A percentile compares a stretch with the other conserved stretches of the same genome.
These are phyloP conservation scores for Dendrobium catenatum DNA, from an alignment of 106 monocot species.

Conservation along the genomic window DNA sequence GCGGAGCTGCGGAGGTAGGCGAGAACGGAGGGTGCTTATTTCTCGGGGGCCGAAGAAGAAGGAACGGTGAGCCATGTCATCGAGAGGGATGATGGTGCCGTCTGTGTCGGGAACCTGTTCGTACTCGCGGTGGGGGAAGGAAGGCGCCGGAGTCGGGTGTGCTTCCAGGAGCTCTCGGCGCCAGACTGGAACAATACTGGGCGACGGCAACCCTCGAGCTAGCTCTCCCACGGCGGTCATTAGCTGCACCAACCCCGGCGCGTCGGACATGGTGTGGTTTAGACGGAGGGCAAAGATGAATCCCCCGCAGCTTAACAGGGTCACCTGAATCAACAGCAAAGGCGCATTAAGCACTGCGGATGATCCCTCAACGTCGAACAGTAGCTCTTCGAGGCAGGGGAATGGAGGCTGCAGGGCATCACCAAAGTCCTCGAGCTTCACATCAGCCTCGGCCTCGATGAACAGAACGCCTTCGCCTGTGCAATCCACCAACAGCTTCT, in stretches of 20 bases:
- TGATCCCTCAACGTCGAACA: constrained; percentile 38
- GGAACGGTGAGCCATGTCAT: constrained; percentile 16
- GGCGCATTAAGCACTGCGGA: constrained; percentile 34
- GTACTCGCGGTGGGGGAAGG: constrained; percentile 30
- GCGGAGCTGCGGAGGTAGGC: constrained; percentile 15
- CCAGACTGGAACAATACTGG: constrained; percentile 25
- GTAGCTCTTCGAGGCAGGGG: constrained; percentile 44
- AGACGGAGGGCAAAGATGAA: constrained; percentile 52
- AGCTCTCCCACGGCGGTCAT: constrained; percentile 31
- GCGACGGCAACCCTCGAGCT: constrained; percentile 14
- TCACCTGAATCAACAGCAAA: constrained; percentile 57
- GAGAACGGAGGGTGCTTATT: constrained; percentile 16
- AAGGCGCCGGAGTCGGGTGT: constrained; percentile 8
- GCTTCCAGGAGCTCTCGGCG: constrained; percentile 17
- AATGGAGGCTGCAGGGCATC: constrained; percentile 56
- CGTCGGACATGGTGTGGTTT: constrained; percentile 67
- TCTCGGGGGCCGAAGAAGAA: constrained; percentile 47
- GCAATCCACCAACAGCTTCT: constrained; percentile 66
- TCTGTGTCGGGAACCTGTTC: constrained; percentile 1
- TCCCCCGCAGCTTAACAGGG: constrained; percentile 51
- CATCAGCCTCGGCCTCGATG: constrained; percentile 72
- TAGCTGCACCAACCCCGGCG: constrained; percentile 35
- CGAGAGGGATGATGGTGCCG: constrained; percentile 9
- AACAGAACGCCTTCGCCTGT: constrained; percentile 72
- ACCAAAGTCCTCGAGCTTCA: constrained; percentile 41